A percentile compares a stretch with the other conserved stretches of the same genome.
phyloP scores from a whole-genome alignment of 306 rosid species.

The Phaseolus lunatus region DNA sequence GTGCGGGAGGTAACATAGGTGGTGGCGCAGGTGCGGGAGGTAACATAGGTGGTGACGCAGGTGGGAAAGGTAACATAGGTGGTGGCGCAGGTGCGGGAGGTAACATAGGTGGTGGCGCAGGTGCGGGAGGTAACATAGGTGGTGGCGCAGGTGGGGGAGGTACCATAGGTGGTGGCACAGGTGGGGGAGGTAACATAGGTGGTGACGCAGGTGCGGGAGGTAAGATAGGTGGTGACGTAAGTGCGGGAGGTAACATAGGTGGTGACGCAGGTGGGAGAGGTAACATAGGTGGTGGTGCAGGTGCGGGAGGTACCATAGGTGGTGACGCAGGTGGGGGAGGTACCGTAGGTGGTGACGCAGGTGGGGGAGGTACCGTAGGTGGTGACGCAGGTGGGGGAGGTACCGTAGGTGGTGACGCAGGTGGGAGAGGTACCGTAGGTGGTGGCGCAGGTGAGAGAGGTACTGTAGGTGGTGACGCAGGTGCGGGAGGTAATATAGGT shows the following conservation, averaged over 20 bases:
- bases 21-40: background rate
- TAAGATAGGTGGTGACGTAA: fast-evolving
- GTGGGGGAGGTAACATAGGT: background rate
- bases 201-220: background rate
- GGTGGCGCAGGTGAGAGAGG: background rate
- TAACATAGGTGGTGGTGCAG: background rate
- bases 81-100: background rate
- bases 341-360: background rate
- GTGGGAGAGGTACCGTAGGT: too few relatives aligned
- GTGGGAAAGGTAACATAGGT: too few relatives aligned
- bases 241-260: background rate
- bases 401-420: background rate
- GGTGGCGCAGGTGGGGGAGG: background rate
- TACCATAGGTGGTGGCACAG: background rate
- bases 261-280: background rate
- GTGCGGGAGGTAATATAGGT: background rate
- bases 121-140: background rate
- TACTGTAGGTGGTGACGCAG: background rate
- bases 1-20: background rate
- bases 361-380: background rate
- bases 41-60: background rate
- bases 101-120: background rate
- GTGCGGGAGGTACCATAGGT: background rate
- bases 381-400: background rate
- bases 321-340: background rate